Conservation (phyloP, 2,329 filamentous ascomycete species). For the Zasmidium angulare region DNA sequence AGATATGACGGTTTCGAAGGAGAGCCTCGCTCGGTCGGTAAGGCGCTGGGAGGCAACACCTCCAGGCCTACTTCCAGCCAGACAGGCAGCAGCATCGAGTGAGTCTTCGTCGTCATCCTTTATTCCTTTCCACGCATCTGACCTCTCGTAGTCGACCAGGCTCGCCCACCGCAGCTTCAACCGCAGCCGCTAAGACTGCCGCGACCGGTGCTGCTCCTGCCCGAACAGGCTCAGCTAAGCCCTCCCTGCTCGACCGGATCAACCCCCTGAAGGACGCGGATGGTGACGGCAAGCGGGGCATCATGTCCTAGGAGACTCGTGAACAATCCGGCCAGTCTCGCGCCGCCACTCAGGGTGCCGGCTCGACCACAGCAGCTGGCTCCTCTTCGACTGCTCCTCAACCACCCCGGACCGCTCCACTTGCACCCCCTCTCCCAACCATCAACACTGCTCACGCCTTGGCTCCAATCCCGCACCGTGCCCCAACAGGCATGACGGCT, state of each 20-base stretch:
- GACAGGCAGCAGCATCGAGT: neutral
- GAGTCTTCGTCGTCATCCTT: neutral
- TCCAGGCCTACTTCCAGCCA: neutral
- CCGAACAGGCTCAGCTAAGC: constrained; percentile 20
- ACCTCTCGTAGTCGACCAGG: neutral
- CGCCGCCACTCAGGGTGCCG: neutral
- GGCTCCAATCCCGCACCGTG: neutral
- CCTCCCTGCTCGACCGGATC: constrained; percentile 52
- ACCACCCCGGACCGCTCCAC: neutral
- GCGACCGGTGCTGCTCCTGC: neutral
- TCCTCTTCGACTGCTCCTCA: neutral
- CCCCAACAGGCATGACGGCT: neutral
- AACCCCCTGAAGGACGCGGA: constrained; percentile 57
- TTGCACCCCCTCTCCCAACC: neutral
- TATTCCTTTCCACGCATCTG: neutral
- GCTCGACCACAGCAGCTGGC: neutral
- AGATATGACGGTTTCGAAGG: constrained; percentile 62
- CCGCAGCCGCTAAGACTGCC: neutral
- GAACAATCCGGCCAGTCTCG: neutral
- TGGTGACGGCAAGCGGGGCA: constrained; percentile 46
- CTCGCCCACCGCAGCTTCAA: neutral
- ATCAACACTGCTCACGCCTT: neutral
- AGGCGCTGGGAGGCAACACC: constrained; percentile 2
- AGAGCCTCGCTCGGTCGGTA: constrained; percentile 50
- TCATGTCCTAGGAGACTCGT: neutral